A percentile compares a stretch with the other conserved stretches of the same genome.
Evolutionary conservation across 2,329 filamentous ascomycete genomes (phyloP).

Genomic region (Hortaea werneckii): DNA sequence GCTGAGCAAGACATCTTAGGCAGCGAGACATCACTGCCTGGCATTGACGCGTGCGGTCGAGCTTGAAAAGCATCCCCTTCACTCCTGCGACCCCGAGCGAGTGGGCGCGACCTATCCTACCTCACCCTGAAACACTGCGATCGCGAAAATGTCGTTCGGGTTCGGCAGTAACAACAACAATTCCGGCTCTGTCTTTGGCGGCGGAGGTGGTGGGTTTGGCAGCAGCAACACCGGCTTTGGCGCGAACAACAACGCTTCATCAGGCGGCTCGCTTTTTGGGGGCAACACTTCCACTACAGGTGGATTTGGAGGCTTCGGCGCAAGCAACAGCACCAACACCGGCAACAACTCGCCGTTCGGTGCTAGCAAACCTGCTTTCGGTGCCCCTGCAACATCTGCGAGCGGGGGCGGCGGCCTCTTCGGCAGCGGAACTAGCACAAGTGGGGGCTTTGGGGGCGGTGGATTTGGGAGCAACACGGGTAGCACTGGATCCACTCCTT

Average conservation of each 20-base stretch:
- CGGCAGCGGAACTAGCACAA: slow-evolving; percentile 21
- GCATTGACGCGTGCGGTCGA: no score
- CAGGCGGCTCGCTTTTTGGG: slow-evolving; percentile 16
- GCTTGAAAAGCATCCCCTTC: background rate
- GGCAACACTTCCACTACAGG: slow-evolving; percentile 19
- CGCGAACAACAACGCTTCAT: slow-evolving; percentile 12
- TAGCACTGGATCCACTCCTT: slow-evolving; percentile 11
- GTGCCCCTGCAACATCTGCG: slow-evolving; percentile 16
- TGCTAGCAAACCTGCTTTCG: slow-evolving; percentile 15
- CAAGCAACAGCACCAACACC: slow-evolving; percentile 12
- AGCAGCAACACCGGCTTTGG: slow-evolving; percentile 11
- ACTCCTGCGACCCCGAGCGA: slow-evolving; percentile 18
- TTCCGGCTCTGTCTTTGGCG: slow-evolving; percentile 9
- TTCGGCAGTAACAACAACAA: slow-evolving; percentile 14
- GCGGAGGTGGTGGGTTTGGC: slow-evolving; percentile 11
- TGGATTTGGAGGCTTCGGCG: slow-evolving; percentile 8
- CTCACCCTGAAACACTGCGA: background rate
- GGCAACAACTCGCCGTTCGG: slow-evolving; percentile 6
- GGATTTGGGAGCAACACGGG: slow-evolving; percentile 14
- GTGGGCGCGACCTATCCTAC: slow-evolving; percentile 11
- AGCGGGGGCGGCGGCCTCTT: slow-evolving; percentile 22
- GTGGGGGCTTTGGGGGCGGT: slow-evolving; percentile 22
- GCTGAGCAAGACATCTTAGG: no score
- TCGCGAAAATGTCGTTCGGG: slow-evolving; percentile 12
- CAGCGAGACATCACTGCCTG: no score